Evolutionary conservation across 495 filamentous ascomycete genomes (phyloP).

Genomic region (Parathielavia appendiculata): DNA sequence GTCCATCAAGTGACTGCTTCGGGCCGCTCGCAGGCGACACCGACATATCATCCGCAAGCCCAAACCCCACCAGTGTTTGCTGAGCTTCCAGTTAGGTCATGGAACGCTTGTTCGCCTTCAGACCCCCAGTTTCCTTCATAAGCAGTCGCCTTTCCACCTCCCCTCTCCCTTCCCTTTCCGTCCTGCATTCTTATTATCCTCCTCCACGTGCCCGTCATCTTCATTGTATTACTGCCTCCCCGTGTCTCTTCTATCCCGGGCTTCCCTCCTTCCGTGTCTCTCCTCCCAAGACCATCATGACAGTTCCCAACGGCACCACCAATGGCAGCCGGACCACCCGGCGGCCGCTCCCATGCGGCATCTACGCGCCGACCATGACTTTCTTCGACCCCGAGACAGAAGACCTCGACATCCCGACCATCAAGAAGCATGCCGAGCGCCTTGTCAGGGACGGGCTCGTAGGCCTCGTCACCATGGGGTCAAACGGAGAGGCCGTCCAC

Average conservation of each 20-base stretch:
- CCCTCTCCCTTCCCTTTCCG: constrained; percentile 15
- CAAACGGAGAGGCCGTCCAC: constrained; percentile 85
- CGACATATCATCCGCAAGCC: constrained; percentile 3
- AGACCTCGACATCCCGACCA: constrained; percentile 72
- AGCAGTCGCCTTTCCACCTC: constrained; percentile 25
- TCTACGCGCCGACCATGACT: constrained; percentile 86
- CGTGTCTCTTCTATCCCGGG: neutral
- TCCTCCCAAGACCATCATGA: constrained; percentile 25
- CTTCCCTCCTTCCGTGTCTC: neutral
- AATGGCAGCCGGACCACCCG: constrained; percentile 39
- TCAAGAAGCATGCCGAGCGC: constrained; percentile 74
- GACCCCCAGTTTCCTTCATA: constrained; percentile 26
- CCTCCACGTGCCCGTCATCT: constrained; percentile 5
- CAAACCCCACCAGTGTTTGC: constrained; percentile 20
- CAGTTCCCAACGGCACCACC: constrained; percentile 34
- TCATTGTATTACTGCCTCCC: neutral
- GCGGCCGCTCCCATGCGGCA: constrained; percentile 72
- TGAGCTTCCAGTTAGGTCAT: constrained; percentile 35
- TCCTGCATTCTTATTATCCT: constrained; percentile 8
- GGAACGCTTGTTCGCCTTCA: constrained; percentile 19
- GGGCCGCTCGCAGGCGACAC: constrained; percentile 2
- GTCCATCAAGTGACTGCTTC: constrained; percentile 1
- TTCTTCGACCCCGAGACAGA: constrained; percentile 81
- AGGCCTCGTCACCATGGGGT: constrained; percentile 83
- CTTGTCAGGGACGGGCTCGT: constrained; percentile 77